These are phyloP conservation scores for Corrigiola litoralis DNA, from an alignment of 179 eudicot species.

Conservation along the genomic window DNA sequence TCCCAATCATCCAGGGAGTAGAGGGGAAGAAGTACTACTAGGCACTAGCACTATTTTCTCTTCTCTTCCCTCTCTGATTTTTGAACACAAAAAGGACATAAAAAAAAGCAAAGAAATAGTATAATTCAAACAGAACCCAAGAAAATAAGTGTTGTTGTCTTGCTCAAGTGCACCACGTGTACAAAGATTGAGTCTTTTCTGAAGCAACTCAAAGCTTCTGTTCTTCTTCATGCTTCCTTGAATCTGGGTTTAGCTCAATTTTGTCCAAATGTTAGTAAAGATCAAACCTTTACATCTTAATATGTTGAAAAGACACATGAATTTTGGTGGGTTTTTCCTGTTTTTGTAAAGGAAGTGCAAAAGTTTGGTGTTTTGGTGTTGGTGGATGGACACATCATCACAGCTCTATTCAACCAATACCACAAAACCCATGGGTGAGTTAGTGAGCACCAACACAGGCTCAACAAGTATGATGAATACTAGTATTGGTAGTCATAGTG, in stretches of 20 bases:
- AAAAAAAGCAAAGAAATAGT: neutral
- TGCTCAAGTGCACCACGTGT: slow-evolving; percentile 22
- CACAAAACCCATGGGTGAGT: slow-evolving; percentile 26
- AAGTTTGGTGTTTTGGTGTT: neutral
- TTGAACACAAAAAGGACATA: neutral
- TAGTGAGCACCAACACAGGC: slow-evolving; percentile 13
- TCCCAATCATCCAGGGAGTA: slow-evolving; percentile 16
- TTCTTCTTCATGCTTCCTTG: neutral
- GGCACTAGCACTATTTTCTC: too few species aligned
- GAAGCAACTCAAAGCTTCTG: neutral
- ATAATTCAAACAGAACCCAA: slow-evolving; percentile 16
- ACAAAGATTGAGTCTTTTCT: slow-evolving; percentile 11
- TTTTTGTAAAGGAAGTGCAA: neutral
- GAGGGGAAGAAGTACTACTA: neutral
- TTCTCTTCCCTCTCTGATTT: slow-evolving; percentile 14
- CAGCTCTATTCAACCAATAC: slow-evolving; percentile 19
- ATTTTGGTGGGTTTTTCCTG: neutral
- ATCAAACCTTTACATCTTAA: slow-evolving; percentile 13
- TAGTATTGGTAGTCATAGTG: neutral
- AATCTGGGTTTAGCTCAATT: slow-evolving; percentile 15
- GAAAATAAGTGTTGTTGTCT: slow-evolving; percentile 14
- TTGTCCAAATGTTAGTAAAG: slow-evolving; percentile 14
- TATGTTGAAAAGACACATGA: neutral
- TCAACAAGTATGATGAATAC: neutral
- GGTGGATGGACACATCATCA: slow-evolving; percentile 30